These are phyloP conservation scores for Fraxinus dipetala DNA, from an alignment of 305 asterid genomes.

Conservation along the genomic window DNA sequence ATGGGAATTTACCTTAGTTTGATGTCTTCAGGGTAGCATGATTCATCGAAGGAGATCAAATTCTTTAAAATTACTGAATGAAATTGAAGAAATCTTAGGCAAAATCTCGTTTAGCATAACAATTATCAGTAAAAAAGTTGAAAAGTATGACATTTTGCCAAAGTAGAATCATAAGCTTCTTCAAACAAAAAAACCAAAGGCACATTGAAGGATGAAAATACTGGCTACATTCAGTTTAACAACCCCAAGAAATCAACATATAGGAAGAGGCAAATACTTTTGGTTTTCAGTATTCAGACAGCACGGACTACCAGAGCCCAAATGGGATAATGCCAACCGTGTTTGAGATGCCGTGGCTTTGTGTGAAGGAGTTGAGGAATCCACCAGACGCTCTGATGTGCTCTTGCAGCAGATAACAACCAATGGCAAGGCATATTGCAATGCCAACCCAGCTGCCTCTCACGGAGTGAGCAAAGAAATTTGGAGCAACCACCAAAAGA, in stretches of 20 bases:
- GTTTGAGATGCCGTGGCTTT: constrained; percentile 76
- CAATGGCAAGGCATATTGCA: constrained; percentile 57
- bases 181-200: not conserved
- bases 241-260: not conserved
- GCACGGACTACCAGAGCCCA: constrained; percentile 58
- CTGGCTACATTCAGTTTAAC: not conserved
- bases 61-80: too few relatives aligned
- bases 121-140: not conserved
- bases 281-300: constrained; percentile 18
- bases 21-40: too few relatives aligned
- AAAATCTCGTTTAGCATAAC: not conserved
- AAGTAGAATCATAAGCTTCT: not conserved
- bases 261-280: not conserved
- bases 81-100: not conserved
- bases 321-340: constrained; percentile 77
- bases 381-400: constrained; percentile 88
- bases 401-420: constrained; percentile 79
- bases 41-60: too few relatives aligned
- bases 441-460: constrained; percentile 60
- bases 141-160: not conserved
- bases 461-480: constrained; percentile 50
- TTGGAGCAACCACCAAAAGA: constrained; percentile 79
- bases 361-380: constrained; percentile 80
- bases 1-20: too few relatives aligned
- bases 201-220: not conserved